A percentile compares a stretch with the other conserved stretches of the same genome.
phyloP scores from a whole-genome alignment of 352 stramenopile genomes.

The Albugo candida region DNA sequence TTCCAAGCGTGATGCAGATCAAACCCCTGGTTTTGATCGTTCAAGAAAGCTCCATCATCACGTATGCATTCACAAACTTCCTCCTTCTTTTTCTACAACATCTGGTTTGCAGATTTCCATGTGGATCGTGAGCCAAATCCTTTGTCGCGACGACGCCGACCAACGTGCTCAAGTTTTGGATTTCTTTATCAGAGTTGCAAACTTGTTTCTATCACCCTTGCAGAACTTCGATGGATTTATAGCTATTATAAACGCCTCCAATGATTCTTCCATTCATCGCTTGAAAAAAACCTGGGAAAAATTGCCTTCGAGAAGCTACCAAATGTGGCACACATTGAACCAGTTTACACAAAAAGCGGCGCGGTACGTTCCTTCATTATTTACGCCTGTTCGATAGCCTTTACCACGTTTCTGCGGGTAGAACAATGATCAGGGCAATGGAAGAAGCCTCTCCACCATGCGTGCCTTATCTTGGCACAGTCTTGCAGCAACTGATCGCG shows the following conservation, averaged over 20 bases:
- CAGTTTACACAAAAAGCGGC: conserved; percentile 68
- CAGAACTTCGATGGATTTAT: conserved; percentile 81
- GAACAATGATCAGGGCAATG: too few relatives aligned
- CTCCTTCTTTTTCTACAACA: too few relatives aligned
- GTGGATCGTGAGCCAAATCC: conserved; percentile 71
- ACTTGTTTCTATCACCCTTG: conserved; percentile 42
- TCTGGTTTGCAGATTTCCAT: conserved; percentile 24
- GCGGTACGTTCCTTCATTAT: conserved; percentile 39
- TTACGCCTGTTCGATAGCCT: conserved; percentile 24
- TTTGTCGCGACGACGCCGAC: conserved; percentile 51
- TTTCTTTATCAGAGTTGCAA: conserved; percentile 72
- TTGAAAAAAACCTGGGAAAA: conserved; percentile 75
- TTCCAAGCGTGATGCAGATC: conserved; percentile 50
- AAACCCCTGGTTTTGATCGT: conserved; percentile 65
- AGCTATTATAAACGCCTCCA: conserved; percentile 78
- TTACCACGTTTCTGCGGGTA: conserved; percentile 19
- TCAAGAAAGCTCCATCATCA: conserved; percentile 70
- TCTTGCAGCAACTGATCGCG: conserved; percentile 72
- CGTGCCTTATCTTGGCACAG: conserved; percentile 52
- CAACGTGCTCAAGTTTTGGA: conserved; percentile 59
- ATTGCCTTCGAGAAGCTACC: conserved; percentile 35
- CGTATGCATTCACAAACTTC: background rate
- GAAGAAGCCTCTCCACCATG: too few relatives aligned
- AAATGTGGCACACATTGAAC: conserved; percentile 70
- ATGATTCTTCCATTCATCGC: conserved; percentile 72